Evolutionary conservation across 768 basidiomycete genomes (phyloP).

Genomic region (Pisolithus albus): DNA sequence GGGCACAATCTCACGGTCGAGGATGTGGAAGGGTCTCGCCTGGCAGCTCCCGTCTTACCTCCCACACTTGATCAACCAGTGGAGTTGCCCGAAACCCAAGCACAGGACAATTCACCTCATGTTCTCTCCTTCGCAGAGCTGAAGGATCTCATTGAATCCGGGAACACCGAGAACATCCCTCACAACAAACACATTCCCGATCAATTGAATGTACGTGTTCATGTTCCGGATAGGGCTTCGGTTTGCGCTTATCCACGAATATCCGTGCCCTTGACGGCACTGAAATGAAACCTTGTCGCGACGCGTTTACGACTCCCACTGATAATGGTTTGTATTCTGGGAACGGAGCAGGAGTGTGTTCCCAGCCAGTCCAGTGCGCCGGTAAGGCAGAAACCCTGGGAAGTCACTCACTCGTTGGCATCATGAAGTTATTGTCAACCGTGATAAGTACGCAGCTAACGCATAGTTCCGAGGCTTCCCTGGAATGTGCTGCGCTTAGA

Average conservation of each 20-base stretch:
- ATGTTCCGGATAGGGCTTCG: background rate
- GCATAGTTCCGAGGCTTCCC: too few species aligned
- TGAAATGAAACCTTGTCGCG: background rate
- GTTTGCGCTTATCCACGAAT: background rate
- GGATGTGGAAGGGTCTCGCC: background rate
- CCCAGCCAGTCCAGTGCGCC: constrained; percentile 51
- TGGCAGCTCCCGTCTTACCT: background rate
- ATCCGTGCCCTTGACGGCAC: background rate
- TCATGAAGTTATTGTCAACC: background rate
- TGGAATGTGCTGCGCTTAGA: too few species aligned
- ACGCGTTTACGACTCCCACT: too few species aligned
- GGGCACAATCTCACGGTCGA: background rate
- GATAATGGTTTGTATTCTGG: background rate
- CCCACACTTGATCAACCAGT: background rate
- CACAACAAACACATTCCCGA: constrained; percentile 71
- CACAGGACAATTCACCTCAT: constrained; percentile 30
- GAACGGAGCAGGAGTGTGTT: constrained; percentile 37
- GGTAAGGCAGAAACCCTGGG: constrained; percentile 66
- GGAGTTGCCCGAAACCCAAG: background rate
- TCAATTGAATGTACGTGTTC: constrained; percentile 50
- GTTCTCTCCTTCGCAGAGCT: constrained; percentile 61
- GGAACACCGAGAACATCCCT: constrained; percentile 66
- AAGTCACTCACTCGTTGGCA: constrained; percentile 21
- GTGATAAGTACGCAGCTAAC: background rate
- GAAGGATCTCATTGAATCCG: constrained; percentile 63